These are phyloP conservation scores for Yamadazyma aaseri DNA, from an alignment of 1,139 yeast species.

Conservation along the genomic window DNA sequence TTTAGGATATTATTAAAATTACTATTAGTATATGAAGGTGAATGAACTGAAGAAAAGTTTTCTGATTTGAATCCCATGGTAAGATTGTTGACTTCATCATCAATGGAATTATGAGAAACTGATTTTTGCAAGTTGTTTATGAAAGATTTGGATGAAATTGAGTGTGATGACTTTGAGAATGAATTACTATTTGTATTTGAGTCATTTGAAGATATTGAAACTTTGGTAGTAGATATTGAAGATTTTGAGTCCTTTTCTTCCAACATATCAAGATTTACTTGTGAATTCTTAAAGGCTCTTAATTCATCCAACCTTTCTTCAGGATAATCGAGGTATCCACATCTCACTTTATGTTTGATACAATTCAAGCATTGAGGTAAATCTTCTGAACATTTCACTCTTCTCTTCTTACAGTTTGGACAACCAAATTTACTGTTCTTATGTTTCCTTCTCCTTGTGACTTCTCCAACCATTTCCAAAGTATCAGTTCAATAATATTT, in stretches of 20 bases:
- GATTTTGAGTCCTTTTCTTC: constrained; percentile 1
- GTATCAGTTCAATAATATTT: too few relatives aligned
- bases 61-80: constrained; percentile 14
- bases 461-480: constrained; percentile 4
- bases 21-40: constrained; percentile 6
- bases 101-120: constrained; percentile 5
- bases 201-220: neutral
- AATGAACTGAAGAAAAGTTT: neutral
- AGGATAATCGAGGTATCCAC: constrained; percentile 40
- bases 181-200: neutral
- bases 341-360: constrained; percentile 39
- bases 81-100: constrained; percentile 17
- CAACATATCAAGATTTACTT: constrained; percentile 1
- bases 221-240: neutral
- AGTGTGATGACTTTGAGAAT: neutral
- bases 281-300: constrained; percentile 9
- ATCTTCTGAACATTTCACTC: constrained; percentile 46
- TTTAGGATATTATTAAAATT: constrained; percentile 21
- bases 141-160: neutral
- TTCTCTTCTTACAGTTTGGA: constrained; percentile 43
- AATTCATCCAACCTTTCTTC: constrained; percentile 34
- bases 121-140: neutral
- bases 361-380: constrained; percentile 44
- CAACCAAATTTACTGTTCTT: constrained; percentile 39
- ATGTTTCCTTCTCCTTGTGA: constrained; percentile 27